These are phyloP conservation scores for Oidium heveae DNA, from an alignment of 2,329 filamentous ascomycete species.

Conservation along the genomic window DNA sequence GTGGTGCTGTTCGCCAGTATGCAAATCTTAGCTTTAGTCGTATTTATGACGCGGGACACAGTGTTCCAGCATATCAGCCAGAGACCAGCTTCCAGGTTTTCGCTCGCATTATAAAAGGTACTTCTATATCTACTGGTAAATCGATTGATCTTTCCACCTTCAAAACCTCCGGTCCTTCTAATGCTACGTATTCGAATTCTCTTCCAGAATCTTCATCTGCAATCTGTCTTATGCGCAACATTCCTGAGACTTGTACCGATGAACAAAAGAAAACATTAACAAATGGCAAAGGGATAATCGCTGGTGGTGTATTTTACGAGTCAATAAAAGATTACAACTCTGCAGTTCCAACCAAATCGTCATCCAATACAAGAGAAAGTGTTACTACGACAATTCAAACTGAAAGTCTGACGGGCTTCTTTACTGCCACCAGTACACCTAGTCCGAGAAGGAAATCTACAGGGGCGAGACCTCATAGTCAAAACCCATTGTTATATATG, in stretches of 20 bases:
- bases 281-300: constrained; percentile 26
- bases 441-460: constrained; percentile 8
- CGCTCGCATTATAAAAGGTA: constrained; percentile 29
- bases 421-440: constrained; percentile 13
- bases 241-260: constrained; percentile 26
- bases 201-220: constrained; percentile 22
- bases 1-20: constrained; percentile 49
- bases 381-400: constrained; percentile 11
- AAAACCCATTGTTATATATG: not conserved
- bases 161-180: constrained; percentile 28
- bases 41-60: constrained; percentile 42
- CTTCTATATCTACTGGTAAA: constrained; percentile 24
- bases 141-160: constrained; percentile 25
- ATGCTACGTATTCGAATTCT: constrained; percentile 29
- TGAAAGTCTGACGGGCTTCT: constrained; percentile 12
- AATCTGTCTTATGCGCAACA: constrained; percentile 35
- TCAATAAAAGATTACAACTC: constrained; percentile 18
- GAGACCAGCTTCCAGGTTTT: constrained; percentile 28
- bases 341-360: constrained; percentile 4
- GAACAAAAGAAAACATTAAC: constrained; percentile 23
- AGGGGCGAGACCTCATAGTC: not conserved
- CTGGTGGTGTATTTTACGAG: constrained; percentile 31
- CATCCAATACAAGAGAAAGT: constrained; percentile 3
- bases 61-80: constrained; percentile 29
- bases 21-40: constrained; percentile 47